These are phyloP conservation scores for Xylariaceae sp. DNA, from an alignment of 2,329 filamentous ascomycete species.

Conservation along the genomic window DNA sequence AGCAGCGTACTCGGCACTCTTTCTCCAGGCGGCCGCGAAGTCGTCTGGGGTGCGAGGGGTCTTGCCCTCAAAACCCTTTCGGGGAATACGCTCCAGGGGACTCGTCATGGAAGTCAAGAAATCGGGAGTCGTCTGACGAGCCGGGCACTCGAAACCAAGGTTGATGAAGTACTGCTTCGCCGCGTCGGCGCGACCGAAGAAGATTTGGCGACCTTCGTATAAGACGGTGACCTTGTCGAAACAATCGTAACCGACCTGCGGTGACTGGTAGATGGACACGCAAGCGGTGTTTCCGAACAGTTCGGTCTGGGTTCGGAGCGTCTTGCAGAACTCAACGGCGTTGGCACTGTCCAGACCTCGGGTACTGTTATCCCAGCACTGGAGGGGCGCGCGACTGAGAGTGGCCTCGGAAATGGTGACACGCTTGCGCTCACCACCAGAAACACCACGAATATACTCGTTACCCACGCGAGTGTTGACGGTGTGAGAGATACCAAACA, in stretches of 20 bases:
- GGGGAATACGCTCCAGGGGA: slow-evolving; percentile 50
- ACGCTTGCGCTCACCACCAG: slow-evolving; percentile 66
- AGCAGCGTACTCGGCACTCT: slow-evolving; percentile 45
- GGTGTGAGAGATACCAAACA: slow-evolving; percentile 70
- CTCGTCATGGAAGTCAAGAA: slow-evolving; percentile 68
- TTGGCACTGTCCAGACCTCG: slow-evolving; percentile 71
- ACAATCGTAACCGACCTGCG: slow-evolving; percentile 58
- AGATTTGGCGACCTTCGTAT: slow-evolving; percentile 58
- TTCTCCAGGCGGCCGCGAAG: slow-evolving; percentile 55
- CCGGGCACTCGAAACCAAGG: slow-evolving; percentile 62
- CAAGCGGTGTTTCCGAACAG: slow-evolving; percentile 60
- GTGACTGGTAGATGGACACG: slow-evolving; percentile 71
- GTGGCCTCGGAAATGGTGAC: slow-evolving; percentile 59
- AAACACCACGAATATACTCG: slow-evolving; percentile 69
- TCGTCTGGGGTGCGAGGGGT: slow-evolving; percentile 57
- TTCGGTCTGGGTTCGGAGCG: slow-evolving; percentile 58
- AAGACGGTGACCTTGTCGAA: slow-evolving; percentile 56
- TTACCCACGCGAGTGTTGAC: slow-evolving; percentile 68
- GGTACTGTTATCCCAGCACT: slow-evolving; percentile 68
- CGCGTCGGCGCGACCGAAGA: slow-evolving; percentile 54
- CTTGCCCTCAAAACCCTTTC: slow-evolving; percentile 50
- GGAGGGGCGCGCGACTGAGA: slow-evolving; percentile 54
- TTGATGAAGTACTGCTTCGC: slow-evolving; percentile 62
- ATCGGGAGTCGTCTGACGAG: slow-evolving; percentile 64
- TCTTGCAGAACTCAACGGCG: slow-evolving; percentile 69